Evolutionary conservation across 352 stramenopile species (phyloP).

Genomic region (Phytophthora pistaciae): DNA sequence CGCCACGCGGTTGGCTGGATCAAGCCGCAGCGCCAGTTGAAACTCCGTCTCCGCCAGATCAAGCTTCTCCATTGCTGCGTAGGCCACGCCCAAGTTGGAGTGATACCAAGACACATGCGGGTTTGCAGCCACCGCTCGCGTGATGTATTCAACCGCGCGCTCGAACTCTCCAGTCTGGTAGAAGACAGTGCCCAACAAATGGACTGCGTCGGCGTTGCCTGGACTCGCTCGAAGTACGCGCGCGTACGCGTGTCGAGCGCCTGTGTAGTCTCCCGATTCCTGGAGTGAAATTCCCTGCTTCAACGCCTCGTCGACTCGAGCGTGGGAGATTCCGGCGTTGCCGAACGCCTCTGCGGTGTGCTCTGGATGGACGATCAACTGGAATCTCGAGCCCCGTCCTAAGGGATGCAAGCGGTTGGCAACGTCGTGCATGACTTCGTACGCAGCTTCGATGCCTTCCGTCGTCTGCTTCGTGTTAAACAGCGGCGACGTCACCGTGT

Average conservation of each 20-base stretch:
- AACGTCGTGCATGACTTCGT: conserved; percentile 74
- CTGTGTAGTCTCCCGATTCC: conserved; percentile 17
- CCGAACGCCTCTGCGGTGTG: conserved; percentile 7
- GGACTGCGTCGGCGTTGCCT: conserved; percentile 45
- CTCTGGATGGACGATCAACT: conserved; percentile 55
- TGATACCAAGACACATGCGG: conserved; percentile 46
- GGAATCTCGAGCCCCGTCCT: conserved; percentile 22
- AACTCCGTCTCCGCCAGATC: conserved; percentile 31
- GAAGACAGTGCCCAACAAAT: conserved; percentile 55
- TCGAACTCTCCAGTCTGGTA: conserved; percentile 30
- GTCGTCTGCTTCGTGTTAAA: conserved; percentile 79
- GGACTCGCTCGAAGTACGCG: conserved; percentile 44
- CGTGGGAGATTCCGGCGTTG: conserved; percentile 1
- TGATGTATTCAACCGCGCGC: conserved; percentile 28
- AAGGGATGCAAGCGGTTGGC: conserved; percentile 31
- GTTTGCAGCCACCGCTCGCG: conserved; percentile 18
- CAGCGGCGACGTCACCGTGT: conserved; percentile 56
- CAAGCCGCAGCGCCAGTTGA: conserved; percentile 18
- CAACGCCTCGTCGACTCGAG: conserved; percentile 25
- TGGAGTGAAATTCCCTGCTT: conserved; percentile 44
- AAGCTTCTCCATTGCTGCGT: conserved; percentile 16
- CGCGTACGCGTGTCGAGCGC: conserved; percentile 50
- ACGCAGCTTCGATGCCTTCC: conserved; percentile 72
- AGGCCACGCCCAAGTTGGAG: conserved; percentile 36
- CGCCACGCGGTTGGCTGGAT: conserved; percentile 24